Evolutionary conservation across 2,329 filamentous ascomycete species (phyloP), one percentile per base, ranked within the genome.

Genomic region (Botrytis hyacinthi): DNA sequence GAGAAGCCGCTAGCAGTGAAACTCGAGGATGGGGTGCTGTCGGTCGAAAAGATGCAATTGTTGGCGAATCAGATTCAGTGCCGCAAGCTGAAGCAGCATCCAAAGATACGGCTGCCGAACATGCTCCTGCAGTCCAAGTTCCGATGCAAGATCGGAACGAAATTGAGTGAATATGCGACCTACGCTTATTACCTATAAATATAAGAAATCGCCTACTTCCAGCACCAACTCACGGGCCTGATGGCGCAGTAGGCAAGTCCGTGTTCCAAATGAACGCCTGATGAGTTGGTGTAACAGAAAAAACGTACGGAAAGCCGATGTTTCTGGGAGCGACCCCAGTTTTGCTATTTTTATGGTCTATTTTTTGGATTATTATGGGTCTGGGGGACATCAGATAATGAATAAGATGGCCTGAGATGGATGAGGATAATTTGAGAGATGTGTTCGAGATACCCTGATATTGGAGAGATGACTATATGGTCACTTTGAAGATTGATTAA

Each of bases 21-120:
- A 76, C 84, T 3, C 78, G 79, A 26, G 40, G 71, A 0, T 89
- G 87, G 87, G 76, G 81, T 1, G 83, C 87, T 4, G 87, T 89
- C 3, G 79, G 77, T 44, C 82, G 83, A 42, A 88, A 88, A 80
- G 83, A 88, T 71, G 80, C 80, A 6, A 85, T 88, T 59, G 85
- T 88, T 62, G 78, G 79, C 4, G 74, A 75, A 67, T 72, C 73
- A 29, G 76, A 78, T 42, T 65, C 62, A 5, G 61, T 73, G 20
- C 44, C 72, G 4, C 74, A 74, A 32, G 60, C 61, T 29, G 72
- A 70, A 32, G 73, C 60, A 2, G 70, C 73, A 37, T 51, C 63
- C n/a, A 73, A 70, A 20, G 76, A 78, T 71, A 73, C 73, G 51
- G 77, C 76, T 42, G 74, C 76, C 59, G 77, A 80, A 68, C 76